Evolutionary conservation across 148 eudicot genomes (phyloP).

Genomic region (Silene uniflora): DNA sequence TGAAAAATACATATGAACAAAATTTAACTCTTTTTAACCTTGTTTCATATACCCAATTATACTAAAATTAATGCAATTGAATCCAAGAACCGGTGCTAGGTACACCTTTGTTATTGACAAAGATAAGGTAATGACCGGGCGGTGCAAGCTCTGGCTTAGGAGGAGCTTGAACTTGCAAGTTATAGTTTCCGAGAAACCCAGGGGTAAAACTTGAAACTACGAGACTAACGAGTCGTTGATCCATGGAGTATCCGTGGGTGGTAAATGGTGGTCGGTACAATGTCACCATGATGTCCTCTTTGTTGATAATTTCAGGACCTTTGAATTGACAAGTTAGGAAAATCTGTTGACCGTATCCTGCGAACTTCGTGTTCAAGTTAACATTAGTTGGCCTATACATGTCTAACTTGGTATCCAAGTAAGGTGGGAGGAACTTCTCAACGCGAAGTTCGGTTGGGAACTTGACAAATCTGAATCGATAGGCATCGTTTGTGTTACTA

Average conservation of each 20-base stretch:
- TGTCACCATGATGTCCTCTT: conserved; percentile 42
- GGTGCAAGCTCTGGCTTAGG: conserved; percentile 54
- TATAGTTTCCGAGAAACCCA: neutral
- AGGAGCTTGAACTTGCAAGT: conserved; percentile 44
- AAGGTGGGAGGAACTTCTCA: conserved; percentile 74
- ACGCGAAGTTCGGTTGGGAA: conserved; percentile 62
- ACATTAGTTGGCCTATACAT: conserved; percentile 21
- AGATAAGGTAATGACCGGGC: conserved; percentile 64
- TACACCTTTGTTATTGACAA: conserved; percentile 51
- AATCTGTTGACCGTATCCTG: conserved; percentile 35
- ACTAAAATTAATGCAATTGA: conserved; percentile 26
- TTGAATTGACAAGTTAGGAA: conserved; percentile 15
- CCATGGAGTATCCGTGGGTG: conserved; percentile 83
- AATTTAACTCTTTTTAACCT: neutral
- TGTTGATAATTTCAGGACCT: neutral
- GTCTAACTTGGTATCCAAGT: conserved; percentile 37
- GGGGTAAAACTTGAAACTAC: conserved; percentile 3
- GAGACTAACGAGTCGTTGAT: conserved; percentile 55
- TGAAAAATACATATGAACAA: neutral
- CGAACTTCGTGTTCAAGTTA: neutral
- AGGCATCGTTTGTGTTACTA: conserved; percentile 50
- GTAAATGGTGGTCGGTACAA: conserved; percentile 75
- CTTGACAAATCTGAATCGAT: conserved; percentile 23
- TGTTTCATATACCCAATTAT: neutral
- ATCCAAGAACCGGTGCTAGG: conserved; percentile 75